Evolutionary conservation across 805 yeast genomes (phyloP).

Genomic region (fission yeast (Schizosaccharomyces pombe)): DNA sequence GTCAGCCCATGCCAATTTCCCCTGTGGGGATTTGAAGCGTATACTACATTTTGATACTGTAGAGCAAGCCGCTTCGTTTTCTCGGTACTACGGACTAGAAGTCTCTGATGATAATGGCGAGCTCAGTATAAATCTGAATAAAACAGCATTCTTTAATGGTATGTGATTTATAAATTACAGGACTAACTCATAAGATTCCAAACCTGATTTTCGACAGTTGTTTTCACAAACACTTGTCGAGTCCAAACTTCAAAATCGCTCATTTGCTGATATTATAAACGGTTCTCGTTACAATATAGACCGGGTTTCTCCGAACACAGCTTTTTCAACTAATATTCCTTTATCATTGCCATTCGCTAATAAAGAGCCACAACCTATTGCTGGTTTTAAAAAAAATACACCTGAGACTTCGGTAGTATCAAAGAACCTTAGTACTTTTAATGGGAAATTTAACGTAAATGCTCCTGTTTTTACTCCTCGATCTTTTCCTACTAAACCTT

Average conservation of each 20-base stretch:
- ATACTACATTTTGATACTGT: slow-evolving; percentile 41
- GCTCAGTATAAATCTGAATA: not conserved
- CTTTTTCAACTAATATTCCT: not conserved
- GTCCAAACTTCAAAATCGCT: not conserved
- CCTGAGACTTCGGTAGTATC: too few species aligned
- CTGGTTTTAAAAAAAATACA: too few species aligned
- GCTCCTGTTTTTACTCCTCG: not conserved
- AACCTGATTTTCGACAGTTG: not conserved
- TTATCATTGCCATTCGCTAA: not conserved
- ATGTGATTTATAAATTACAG: not conserved
- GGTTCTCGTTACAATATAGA: too few species aligned
- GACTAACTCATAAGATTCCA: not conserved
- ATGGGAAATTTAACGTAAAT: not conserved
- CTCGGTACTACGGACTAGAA: slow-evolving; percentile 24
- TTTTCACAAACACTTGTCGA: slow-evolving; percentile 5
- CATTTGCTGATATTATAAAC: not conserved
- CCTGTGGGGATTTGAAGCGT: slow-evolving; percentile 23
- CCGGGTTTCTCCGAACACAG: too few species aligned
- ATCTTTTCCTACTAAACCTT: not conserved
- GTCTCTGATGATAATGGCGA: slow-evolving; percentile 1
- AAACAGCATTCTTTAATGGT: not conserved
- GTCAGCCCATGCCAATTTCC: slow-evolving; percentile 40
- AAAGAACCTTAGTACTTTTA: not conserved
- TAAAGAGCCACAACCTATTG: not conserved
- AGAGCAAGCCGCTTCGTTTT: slow-evolving; percentile 30